A percentile compares a stretch with the other conserved stretches of the same genome.
Evolutionary conservation across 2,329 filamentous ascomycete genomes (phyloP).

Genomic region (Furcasterigmium furcatum): DNA sequence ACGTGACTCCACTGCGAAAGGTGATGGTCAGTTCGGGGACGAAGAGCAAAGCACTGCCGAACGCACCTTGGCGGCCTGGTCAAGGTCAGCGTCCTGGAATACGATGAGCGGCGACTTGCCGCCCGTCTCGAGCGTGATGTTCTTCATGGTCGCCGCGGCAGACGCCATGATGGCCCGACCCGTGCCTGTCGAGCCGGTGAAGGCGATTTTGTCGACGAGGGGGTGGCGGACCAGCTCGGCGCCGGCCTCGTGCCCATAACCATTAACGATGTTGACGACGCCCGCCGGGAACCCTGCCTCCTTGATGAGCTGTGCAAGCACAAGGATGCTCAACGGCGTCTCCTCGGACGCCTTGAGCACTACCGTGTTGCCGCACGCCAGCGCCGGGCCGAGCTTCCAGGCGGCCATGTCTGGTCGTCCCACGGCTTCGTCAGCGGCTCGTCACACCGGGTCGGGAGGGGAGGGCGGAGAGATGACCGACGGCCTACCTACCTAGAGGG

Average conservation of each 20-base stretch:
- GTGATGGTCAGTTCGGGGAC: no score
- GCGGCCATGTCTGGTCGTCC: slow-evolving; percentile 51
- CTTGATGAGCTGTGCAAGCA: slow-evolving; percentile 63
- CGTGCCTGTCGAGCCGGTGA: slow-evolving; percentile 72
- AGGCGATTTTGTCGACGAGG: slow-evolving; percentile 73
- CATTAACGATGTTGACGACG: slow-evolving; percentile 74
- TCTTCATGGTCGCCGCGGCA: slow-evolving; percentile 63
- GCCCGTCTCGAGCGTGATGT: slow-evolving; percentile 64
- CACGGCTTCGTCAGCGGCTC: no score
- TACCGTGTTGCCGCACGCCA: slow-evolving; percentile 62
- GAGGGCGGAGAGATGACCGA: no score
- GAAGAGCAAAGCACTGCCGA: no score
- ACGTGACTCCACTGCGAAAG: slow-evolving; percentile 39
- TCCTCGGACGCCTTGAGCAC: slow-evolving; percentile 66
- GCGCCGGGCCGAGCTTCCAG: slow-evolving; percentile 74
- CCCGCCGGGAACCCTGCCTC: slow-evolving; percentile 76
- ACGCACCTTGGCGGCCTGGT: slow-evolving; percentile 70
- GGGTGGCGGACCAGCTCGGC: slow-evolving; percentile 65
- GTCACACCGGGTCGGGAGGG: no score
- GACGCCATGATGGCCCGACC: slow-evolving; percentile 74
- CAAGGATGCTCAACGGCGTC: slow-evolving; percentile 62
- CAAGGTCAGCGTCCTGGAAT: slow-evolving; percentile 63
- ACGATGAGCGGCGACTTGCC: slow-evolving; percentile 64
- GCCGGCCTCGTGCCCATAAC: slow-evolving; percentile 65
- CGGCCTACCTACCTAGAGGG: no score